These are phyloP conservation scores for Zizania latifolia DNA, from an alignment of 176 grass and related monocot species.

Conservation along the genomic window DNA sequence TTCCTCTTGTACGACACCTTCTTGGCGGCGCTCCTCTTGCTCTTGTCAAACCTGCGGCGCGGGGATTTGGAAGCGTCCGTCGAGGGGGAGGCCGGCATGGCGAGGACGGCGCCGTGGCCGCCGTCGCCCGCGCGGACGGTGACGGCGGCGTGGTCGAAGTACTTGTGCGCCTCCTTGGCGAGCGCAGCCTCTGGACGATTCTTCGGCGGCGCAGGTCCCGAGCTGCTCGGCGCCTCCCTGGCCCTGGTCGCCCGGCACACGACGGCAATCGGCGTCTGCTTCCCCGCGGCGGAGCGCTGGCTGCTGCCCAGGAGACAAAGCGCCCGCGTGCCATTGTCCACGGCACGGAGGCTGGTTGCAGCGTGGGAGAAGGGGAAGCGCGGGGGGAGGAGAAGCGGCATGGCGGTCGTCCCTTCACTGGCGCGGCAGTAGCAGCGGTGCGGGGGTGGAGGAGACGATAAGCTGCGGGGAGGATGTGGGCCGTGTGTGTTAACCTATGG, in stretches of 20 bases:
- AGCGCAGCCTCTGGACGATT: conserved; percentile 22
- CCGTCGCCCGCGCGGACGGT: conserved; percentile 76
- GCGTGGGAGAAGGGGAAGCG: not conserved
- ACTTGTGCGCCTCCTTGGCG: conserved; percentile 83
- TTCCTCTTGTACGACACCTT: conserved; percentile 77
- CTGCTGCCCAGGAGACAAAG: not conserved
- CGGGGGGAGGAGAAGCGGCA: conserved; percentile 24
- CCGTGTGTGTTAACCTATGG: not conserved
- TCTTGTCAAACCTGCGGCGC: conserved; percentile 40
- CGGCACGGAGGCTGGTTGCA: not conserved
- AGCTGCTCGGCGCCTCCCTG: conserved; percentile 20
- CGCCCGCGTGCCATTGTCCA: not conserved
- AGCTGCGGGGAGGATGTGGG: not conserved
- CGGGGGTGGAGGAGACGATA: conserved; percentile 14
- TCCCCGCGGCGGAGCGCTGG: not conserved
- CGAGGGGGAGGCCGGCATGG: conserved; percentile 43
- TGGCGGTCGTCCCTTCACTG: conserved; percentile 6
- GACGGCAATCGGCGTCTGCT: conserved; percentile 7
- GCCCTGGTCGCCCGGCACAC: conserved; percentile 50
- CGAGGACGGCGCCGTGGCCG: conserved; percentile 76
- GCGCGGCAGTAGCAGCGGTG: not conserved
- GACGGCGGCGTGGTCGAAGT: conserved; percentile 81
- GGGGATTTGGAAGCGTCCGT: conserved; percentile 38
- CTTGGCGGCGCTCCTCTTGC: conserved; percentile 33
- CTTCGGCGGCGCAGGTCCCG: not conserved